Evolutionary conservation across 139 green algal species (phyloP), one percentile per base, ranked within the genome.

Genomic region (Chlamydomonas asymmetrica): DNA sequence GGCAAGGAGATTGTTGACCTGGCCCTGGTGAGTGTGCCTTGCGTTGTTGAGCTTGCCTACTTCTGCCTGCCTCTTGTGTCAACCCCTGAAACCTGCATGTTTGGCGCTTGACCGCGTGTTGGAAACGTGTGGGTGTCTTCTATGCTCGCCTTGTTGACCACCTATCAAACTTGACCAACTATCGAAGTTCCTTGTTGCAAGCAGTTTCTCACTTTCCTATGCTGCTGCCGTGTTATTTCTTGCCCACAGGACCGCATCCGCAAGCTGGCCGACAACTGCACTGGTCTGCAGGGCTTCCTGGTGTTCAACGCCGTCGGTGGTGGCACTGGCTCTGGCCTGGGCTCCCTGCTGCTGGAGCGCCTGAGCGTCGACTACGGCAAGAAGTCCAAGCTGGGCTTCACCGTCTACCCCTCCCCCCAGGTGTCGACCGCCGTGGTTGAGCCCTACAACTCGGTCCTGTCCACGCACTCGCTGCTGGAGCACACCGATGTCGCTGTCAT

Each of bases 321-420:
- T 74, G 94, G 94, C 64, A 98, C 94, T 41, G 94, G 94, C 82
- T 98, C 94, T 50, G 94, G 94, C 75, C 92, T 98, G 50, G 94
- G 94, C 83, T 98, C 94, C 52, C 91, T 98, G 38, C 90, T 98
- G 85, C 90, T 98, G 79, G 94, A 98, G 93, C 92, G 94, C 81
- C 92, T 98, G 80, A 97, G 90, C 41, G 96, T 98, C 1, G 96
- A 99, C 91, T 99, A 99, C 79, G 96, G 96, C 90, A 99, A 99
- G 92, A 99, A 99, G 90, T 98, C 92, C 86, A 99, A 99, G 94
- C 91, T 99, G 52, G 94, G 92, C 83, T 98, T 98, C 93, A 97
- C 94, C 41, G 87, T 98, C 22, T 98, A 98, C 88, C 94, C 94
- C 62, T 97, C 90, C 27, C 94, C 94, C 73, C 88, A 95, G 85